These are phyloP conservation scores for Lodderomyces pseudojiufengensis DNA, from an alignment of 1,139 yeast genomes.

Conservation along the genomic window DNA sequence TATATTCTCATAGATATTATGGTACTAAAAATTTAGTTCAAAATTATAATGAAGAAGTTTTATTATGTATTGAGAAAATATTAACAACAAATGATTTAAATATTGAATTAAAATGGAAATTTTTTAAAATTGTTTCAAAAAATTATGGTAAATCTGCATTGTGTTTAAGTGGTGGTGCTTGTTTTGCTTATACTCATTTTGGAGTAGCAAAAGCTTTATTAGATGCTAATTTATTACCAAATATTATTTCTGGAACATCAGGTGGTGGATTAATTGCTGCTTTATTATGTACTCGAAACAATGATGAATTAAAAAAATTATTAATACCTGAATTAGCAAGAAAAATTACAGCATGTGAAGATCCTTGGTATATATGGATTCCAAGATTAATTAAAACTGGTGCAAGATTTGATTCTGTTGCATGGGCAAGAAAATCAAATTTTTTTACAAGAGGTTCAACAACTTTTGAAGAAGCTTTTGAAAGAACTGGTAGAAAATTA, in stretches of 20 bases:
- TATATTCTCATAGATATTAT: slow-evolving; percentile 71
- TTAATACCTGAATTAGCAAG: slow-evolving; percentile 61
- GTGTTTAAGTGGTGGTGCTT: slow-evolving; percentile 77
- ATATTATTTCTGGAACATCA: slow-evolving; percentile 72
- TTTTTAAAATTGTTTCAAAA: slow-evolving; percentile 56
- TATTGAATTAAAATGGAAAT: slow-evolving; percentile 41
- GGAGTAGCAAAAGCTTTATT: slow-evolving; percentile 72
- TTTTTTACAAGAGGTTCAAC: slow-evolving; percentile 73
- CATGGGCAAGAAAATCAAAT: slow-evolving; percentile 66
- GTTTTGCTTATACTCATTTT: slow-evolving; percentile 74
- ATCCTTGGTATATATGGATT: slow-evolving; percentile 57
- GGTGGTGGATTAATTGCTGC: slow-evolving; percentile 86
- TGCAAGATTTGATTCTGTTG: slow-evolving; percentile 70
- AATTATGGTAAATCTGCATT: slow-evolving; percentile 73
- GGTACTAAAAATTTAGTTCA: slow-evolving; percentile 68
- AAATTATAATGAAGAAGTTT: slow-evolving; percentile 53
- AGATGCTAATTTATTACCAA: slow-evolving; percentile 64
- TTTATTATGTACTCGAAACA: slow-evolving; percentile 64
- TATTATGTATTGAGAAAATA: slow-evolving; percentile 44
- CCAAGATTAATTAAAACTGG: slow-evolving; percentile 73
- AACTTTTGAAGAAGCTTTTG: slow-evolving; percentile 68
- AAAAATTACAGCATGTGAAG: slow-evolving; percentile 70
- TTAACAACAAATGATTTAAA: slow-evolving; percentile 37
- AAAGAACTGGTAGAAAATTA: slow-evolving; percentile 64
- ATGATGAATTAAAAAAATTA: slow-evolving; percentile 57